Base-by-base conservation (phyloP, 2,329 filamentous ascomycete species). In the Tricladium varicosporioides region DNA sequence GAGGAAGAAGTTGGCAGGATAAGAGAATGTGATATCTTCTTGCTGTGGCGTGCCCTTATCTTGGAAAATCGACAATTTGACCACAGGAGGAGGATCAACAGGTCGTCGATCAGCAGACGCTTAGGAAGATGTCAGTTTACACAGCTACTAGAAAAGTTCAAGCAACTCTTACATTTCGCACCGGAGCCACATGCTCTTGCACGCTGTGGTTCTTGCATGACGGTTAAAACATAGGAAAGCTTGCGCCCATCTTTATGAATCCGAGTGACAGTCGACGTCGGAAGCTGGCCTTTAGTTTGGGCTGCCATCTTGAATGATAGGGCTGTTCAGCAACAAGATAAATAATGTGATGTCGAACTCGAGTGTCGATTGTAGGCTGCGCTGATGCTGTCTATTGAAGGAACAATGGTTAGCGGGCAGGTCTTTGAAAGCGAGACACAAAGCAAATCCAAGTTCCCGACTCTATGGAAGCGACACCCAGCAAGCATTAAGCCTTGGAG, bases 1-100 rank as follows among this genome's bases (percentile, higher is more conserved):
- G 43, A 97, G 86, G 76, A 99, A 97, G 82, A 97, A 97, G 75
- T 96, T 96, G 70, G 92, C 92, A 70, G 96, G 93, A 78, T 97
- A 96, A 58, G 85, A 83, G 68, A 96, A 96, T 1, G 94, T 97
- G 68, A 92, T 84, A 60, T 92, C 88, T 55, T 78, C 60, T 69
- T 72, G 14, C 72, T 60, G 15, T 10, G 54, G 42, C 22, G 76
- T 72, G 9, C 73, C 61, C 33, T 79, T 74, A 36, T 87, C 89
- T 70, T 96, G 89, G 66, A 86, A 91, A 62, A 97, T 89, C 63
- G 87, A 88, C 60, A 99, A 79, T 74, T 96, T 91, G 42, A 97
- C 91, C 54, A 99, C 94, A 0, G 94, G 94, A 2, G 94, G 94
- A 60, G 90, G 60, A 58, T 70, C 58, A 61, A 71, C 58, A 22